Conservation (phyloP, 164 flowering plant species). For the Kingdonia uniflora region DNA sequence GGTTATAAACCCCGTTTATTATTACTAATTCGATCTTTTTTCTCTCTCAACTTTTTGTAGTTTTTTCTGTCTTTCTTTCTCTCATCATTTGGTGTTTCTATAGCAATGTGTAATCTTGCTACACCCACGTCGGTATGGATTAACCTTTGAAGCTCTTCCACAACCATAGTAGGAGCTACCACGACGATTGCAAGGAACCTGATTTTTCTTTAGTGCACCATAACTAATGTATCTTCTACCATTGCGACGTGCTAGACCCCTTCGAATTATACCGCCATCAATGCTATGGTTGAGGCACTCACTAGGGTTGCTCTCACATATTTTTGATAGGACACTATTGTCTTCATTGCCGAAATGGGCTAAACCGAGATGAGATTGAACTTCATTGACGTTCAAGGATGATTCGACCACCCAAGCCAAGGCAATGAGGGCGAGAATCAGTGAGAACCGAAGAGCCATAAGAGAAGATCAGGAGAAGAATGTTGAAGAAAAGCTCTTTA, state of each 20-base stretch:
- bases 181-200: conserved; percentile 7
- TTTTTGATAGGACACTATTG: neutral
- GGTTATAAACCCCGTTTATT: neutral
- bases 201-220: conserved; percentile 10
- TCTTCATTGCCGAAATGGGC: neutral
- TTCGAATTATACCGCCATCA: too few species aligned
- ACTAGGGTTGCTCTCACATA: conserved; percentile 9
- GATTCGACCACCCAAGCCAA: conserved; percentile 10
- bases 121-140: conserved; percentile 16
- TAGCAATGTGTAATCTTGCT: conserved; percentile 8
- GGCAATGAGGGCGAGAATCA: conserved; percentile 7
- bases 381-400: neutral
- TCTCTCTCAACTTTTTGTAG: too few species aligned
- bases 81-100: conserved; percentile 1
- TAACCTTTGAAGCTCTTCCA: conserved; percentile 1
- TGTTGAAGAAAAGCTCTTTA: neutral
- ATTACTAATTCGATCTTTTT: too few species aligned
- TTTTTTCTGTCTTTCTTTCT: neutral
- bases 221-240: conserved; percentile 3
- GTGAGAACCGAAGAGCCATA: conserved; percentile 8
- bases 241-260: conserved; percentile 8
- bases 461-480: neutral
- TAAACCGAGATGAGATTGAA: neutral
- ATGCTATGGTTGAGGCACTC: conserved; percentile 12
- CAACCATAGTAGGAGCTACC: conserved; percentile 15